Evolutionary conservation across 75 land plant species (phyloP).

Genomic region (Pinus albicaulis): DNA sequence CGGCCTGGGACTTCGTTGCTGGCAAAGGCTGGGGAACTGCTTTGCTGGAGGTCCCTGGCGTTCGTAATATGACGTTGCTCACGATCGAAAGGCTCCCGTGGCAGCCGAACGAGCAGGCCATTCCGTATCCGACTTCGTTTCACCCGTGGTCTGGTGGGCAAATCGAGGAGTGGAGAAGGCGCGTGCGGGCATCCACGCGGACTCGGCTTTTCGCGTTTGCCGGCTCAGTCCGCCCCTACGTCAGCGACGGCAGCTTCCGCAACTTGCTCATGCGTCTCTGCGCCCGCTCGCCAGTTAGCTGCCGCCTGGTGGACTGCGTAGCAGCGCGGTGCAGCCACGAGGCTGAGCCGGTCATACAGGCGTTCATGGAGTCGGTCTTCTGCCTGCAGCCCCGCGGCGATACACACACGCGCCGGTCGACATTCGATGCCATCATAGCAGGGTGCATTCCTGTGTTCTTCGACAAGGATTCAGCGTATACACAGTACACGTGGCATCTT

Average conservation of each 20-base stretch:
- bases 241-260: too few relatives aligned
- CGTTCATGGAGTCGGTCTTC: neutral
- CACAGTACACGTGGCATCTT: constrained; percentile 13
- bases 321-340: neutral
- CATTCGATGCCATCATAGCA: constrained; percentile 12
- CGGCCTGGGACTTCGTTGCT: constrained; percentile 17
- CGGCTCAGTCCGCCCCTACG: too few relatives aligned
- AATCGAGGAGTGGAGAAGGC: neutral
- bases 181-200: neutral
- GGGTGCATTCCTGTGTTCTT: neutral
- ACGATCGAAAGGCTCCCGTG: constrained; percentile 12
- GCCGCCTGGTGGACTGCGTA: neutral
- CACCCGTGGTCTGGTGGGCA: neutral
- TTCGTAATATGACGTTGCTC: neutral
- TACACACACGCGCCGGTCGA: constrained; percentile 6
- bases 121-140: constrained; percentile 18
- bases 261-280: neutral
- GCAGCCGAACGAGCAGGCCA: constrained; percentile 7
- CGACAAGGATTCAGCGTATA: constrained; percentile 13
- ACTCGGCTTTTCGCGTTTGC: neutral
- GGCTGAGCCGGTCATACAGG: neutral
- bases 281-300: neutral
- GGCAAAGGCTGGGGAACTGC: neutral
- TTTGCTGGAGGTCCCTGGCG: neutral
- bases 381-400: constrained; percentile 20